Evolutionary conservation across 805 yeast species (phyloP).

Genomic region (Saccharomycopsis oosterbeekiorum): DNA sequence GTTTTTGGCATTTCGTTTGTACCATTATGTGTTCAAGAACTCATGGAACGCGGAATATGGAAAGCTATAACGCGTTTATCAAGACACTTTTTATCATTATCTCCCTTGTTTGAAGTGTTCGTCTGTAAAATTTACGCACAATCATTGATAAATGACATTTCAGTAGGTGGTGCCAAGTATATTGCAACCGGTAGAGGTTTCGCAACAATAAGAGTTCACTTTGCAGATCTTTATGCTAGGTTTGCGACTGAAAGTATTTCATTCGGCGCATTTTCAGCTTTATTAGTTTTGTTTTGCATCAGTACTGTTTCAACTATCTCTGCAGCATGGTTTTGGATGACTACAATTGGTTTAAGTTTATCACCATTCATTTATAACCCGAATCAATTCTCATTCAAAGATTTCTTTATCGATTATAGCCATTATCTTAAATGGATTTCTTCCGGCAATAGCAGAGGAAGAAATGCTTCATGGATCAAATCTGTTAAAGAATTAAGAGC

Average conservation of each 20-base stretch:
- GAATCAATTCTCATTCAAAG: constrained; percentile 53
- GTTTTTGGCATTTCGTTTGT: constrained; percentile 68
- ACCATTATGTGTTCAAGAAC: constrained; percentile 68
- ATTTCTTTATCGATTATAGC: constrained; percentile 52
- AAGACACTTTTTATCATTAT: constrained; percentile 59
- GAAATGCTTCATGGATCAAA: constrained; percentile 34
- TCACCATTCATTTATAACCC: constrained; percentile 60
- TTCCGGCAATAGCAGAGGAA: constrained; percentile 37
- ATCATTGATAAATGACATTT: constrained; percentile 54
- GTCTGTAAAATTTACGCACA: constrained; percentile 70
- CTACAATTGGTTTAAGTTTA: constrained; percentile 41
- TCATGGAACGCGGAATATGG: constrained; percentile 68
- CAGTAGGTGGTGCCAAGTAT: constrained; percentile 74
- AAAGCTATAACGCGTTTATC: constrained; percentile 52
- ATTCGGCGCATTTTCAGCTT: constrained; percentile 45
- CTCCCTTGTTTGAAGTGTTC: constrained; percentile 73
- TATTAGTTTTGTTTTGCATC: constrained; percentile 47
- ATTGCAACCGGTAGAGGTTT: constrained; percentile 79
- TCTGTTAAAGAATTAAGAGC: constrained; percentile 43
- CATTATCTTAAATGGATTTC: constrained; percentile 35
- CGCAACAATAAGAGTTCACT: constrained; percentile 64
- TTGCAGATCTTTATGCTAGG: constrained; percentile 53
- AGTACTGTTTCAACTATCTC: constrained; percentile 53
- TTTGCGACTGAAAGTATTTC: constrained; percentile 61
- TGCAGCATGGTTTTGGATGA: constrained; percentile 54